Evolutionary conservation across 2,329 filamentous ascomycete genomes (phyloP).

Genomic region (Tolypocladium guangdongense): DNA sequence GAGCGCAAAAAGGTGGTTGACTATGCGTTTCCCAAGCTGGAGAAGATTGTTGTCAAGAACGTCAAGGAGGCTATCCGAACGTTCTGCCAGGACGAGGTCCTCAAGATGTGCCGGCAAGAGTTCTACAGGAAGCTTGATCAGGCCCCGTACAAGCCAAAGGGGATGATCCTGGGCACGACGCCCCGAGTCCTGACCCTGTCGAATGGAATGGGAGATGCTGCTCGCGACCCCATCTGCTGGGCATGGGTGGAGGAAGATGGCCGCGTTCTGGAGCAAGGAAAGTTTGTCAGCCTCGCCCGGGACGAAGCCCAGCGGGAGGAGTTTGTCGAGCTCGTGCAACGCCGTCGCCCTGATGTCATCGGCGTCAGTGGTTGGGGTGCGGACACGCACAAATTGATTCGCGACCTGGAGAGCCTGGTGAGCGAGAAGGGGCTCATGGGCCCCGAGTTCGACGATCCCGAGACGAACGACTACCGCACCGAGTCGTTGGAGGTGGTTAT

Average conservation of each 20-base stretch:
- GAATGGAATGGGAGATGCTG: constrained; percentile 65
- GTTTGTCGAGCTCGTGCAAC: constrained; percentile 69
- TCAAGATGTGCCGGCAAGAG: constrained; percentile 78
- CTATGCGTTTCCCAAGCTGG: constrained; percentile 67
- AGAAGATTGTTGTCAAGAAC: constrained; percentile 75
- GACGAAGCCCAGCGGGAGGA: constrained; percentile 57
- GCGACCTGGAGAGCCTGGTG: constrained; percentile 69
- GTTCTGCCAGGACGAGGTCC: constrained; percentile 85
- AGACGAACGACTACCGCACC: constrained; percentile 62
- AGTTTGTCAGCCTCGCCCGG: constrained; percentile 66
- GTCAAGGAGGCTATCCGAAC: constrained; percentile 92
- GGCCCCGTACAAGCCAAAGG: constrained; percentile 90
- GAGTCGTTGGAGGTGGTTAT: constrained; percentile 81
- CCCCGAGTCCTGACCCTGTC: constrained; percentile 81
- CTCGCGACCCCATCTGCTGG: constrained; percentile 76
- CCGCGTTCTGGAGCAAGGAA: constrained; percentile 78
- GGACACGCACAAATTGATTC: constrained; percentile 74
- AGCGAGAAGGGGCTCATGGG: constrained; percentile 67
- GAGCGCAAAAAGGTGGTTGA: constrained; percentile 80
- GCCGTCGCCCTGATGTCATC: constrained; percentile 79
- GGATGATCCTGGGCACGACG: constrained; percentile 77
- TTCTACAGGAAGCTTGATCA: constrained; percentile 88
- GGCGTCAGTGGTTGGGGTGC: constrained; percentile 82
- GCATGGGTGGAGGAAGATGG: constrained; percentile 91
- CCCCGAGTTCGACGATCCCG: constrained; percentile 68